These are phyloP conservation scores for Fraxinus anomala DNA, from an alignment of 257 asterid genomes.

Conservation along the genomic window DNA sequence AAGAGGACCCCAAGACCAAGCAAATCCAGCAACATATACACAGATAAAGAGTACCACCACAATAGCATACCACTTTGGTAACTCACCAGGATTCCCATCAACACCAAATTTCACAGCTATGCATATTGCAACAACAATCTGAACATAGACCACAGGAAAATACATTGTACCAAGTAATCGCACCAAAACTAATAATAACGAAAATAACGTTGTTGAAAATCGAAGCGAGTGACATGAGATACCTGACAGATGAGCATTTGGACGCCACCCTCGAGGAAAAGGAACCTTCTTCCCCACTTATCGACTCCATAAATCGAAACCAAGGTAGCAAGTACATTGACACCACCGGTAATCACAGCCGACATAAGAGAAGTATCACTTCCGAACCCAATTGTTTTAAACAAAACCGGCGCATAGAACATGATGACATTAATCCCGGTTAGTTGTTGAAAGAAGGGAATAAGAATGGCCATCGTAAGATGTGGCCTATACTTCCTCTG, in stretches of 20 bases:
- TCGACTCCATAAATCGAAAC: conserved; percentile 70
- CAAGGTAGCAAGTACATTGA: conserved; percentile 52
- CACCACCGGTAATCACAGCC: conserved; percentile 63
- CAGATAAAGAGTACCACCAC: conserved; percentile 72
- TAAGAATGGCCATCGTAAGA: conserved; percentile 65
- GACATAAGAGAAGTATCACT: conserved; percentile 61
- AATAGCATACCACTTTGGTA: conserved; percentile 71
- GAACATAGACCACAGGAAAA: neutral
- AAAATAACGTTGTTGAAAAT: neutral
- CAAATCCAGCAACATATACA: conserved; percentile 69
- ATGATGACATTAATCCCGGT: conserved; percentile 81
- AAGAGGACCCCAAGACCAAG: conserved; percentile 94
- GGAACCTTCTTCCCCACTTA: conserved; percentile 72
- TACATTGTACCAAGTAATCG: neutral
- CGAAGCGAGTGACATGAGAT: neutral
- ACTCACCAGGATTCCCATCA: conserved; percentile 44
- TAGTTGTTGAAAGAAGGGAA: conserved; percentile 80
- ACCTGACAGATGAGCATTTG: conserved; percentile 80
- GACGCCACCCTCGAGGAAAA: conserved; percentile 66
- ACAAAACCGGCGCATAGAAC: conserved; percentile 83
- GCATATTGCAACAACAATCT: conserved; percentile 57
- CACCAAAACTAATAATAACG: neutral
- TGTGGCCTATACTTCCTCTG: conserved; percentile 72
- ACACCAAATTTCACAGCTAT: conserved; percentile 68
- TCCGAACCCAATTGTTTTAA: conserved; percentile 69